These are phyloP conservation scores for Labyrinthula sp. DNA, from an alignment of 352 stramenopile genomes.

Conservation along the genomic window DNA sequence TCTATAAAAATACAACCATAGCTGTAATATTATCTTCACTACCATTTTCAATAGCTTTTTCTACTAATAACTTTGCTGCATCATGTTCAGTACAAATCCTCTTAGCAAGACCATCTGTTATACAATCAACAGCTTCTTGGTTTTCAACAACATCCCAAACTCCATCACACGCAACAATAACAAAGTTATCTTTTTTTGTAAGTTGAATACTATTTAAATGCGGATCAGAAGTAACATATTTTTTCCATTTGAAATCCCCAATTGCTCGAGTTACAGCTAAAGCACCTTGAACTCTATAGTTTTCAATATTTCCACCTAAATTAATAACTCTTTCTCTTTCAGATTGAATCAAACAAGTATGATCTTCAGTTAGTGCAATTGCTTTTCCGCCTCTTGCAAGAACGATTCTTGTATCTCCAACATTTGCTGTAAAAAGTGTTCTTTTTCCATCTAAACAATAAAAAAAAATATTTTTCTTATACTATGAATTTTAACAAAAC, in stretches of 20 bases:
- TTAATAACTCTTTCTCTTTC: conserved; percentile 44
- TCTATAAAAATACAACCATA: conserved; percentile 42
- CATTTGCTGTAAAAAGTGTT: conserved; percentile 44
- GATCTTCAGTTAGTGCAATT: conserved; percentile 37
- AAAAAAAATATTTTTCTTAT: too few relatives aligned
- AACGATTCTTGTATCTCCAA: conserved; percentile 45
- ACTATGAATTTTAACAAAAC: too few relatives aligned
- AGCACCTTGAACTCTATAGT: conserved; percentile 43
- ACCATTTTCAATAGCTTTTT: conserved; percentile 28
- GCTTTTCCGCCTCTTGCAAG: conserved; percentile 32
- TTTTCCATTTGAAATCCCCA: conserved; percentile 50
- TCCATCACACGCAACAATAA: conserved; percentile 50
- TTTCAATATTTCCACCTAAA: conserved; percentile 45
- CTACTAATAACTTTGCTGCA: conserved; percentile 19
- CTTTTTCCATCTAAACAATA: conserved; percentile 30
- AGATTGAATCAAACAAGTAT: conserved; percentile 41
- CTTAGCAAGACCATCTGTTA: too few relatives aligned
- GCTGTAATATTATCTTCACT: conserved; percentile 55
- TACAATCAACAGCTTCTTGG: conserved; percentile 45
- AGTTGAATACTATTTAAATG: conserved; percentile 31
- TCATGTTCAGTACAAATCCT: conserved; percentile 33
- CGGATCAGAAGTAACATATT: conserved; percentile 44
- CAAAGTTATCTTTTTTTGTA: conserved; percentile 34
- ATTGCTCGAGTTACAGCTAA: conserved; percentile 45
- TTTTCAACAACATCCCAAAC: conserved; percentile 53